These are phyloP conservation scores for Sporormia fimetaria DNA, from an alignment of 495 filamentous ascomycete species.

Conservation along the genomic window DNA sequence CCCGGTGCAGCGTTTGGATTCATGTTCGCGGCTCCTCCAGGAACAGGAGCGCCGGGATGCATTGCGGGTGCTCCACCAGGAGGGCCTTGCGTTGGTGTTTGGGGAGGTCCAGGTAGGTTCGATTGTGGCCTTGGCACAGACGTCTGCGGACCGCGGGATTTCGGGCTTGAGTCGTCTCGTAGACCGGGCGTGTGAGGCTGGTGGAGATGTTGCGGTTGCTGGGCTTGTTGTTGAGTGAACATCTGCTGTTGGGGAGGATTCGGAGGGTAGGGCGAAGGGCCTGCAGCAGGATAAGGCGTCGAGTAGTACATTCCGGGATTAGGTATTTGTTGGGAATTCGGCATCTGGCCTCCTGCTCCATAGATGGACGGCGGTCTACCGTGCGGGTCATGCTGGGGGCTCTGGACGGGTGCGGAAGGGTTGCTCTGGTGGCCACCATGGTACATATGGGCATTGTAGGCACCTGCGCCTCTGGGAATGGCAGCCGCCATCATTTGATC, in stretches of 20 bases:
- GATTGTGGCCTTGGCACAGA: conserved; percentile 47
- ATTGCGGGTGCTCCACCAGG: conserved; percentile 44
- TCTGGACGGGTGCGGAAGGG: conserved; percentile 91
- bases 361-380: conserved; percentile 70
- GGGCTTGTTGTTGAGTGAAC: conserved; percentile 55
- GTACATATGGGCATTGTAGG: too few relatives aligned
- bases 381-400: conserved; percentile 84
- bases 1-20: conserved; percentile 92
- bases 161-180: conserved; percentile 48
- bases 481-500: too few relatives aligned
- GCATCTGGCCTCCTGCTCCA: conserved; percentile 62
- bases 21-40: conserved; percentile 38
- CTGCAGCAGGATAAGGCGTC: conserved; percentile 46
- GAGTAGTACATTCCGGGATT: conserved; percentile 80
- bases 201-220: conserved; percentile 46
- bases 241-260: conserved; percentile 58
- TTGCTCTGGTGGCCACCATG: conserved; percentile 95
- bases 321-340: too few relatives aligned
- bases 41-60: conserved; percentile 32
- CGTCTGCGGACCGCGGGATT: conserved; percentile 49
- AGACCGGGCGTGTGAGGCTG: conserved; percentile 44
- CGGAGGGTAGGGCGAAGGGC: conserved; percentile 62
- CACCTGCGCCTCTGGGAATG: too few relatives aligned
- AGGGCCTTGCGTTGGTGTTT: conserved; percentile 36
- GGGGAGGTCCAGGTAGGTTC: conserved; percentile 37